phyloP scores from a whole-genome alignment of 2,329 filamentous ascomycete genomes.

The Chaetomiaceae sp. region DNA sequence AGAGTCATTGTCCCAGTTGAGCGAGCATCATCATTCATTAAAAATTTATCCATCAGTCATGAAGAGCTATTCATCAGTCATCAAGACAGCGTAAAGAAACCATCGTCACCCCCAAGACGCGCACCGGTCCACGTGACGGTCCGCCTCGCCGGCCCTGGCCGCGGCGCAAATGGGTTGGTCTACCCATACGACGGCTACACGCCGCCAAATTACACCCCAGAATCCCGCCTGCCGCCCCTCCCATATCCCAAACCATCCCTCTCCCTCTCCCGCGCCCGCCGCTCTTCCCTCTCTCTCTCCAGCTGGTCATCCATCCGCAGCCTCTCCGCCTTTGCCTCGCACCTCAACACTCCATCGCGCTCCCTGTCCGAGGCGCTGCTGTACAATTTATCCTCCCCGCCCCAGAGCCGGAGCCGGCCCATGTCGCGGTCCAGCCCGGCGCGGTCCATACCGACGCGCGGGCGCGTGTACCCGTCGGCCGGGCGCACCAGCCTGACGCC shows the following conservation, averaged over 20 bases:
- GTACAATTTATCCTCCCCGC: neutral
- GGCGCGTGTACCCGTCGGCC: neutral
- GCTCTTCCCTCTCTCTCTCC: neutral
- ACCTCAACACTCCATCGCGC: neutral
- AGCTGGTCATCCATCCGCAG: neutral
- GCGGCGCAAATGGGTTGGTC: constrained; percentile 7
- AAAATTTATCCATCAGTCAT: too few species aligned
- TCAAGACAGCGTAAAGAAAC: neutral
- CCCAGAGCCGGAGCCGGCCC: neutral
- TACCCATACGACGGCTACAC: neutral
- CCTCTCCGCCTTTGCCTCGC: neutral
- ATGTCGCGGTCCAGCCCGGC: neutral
- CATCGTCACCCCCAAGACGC: neutral
- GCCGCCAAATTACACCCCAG: constrained; percentile 2
- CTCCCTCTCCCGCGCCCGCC: neutral
- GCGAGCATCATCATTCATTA: neutral
- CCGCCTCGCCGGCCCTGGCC: constrained; percentile 4
- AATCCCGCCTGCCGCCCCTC: constrained; percentile 3
- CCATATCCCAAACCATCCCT: neutral
- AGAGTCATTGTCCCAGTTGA: neutral
- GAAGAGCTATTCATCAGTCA: too few species aligned
- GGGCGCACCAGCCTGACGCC: neutral
- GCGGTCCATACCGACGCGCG: neutral
- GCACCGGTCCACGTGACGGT: neutral
- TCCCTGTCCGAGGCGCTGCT: too few species aligned